These are phyloP conservation scores for Aspergillus arachidicola DNA, from an alignment of 2,329 filamentous ascomycete genomes.

Conservation along the genomic window DNA sequence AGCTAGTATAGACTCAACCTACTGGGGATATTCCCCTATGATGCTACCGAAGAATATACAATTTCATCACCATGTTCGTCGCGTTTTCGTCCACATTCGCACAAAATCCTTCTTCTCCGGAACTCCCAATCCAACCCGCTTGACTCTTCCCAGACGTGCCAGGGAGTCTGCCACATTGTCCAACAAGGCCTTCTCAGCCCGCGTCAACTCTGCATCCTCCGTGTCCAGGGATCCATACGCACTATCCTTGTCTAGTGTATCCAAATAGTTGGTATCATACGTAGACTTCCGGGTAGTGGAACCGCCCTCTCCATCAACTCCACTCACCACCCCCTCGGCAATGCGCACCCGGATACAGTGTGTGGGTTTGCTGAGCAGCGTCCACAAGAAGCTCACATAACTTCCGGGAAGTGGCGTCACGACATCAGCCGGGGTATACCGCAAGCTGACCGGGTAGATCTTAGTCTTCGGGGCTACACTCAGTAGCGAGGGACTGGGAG, in stretches of 20 bases:
- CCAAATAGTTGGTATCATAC: constrained; percentile 51
- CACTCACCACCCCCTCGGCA: constrained; percentile 65
- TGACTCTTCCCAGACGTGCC: constrained; percentile 83
- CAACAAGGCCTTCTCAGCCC: constrained; percentile 69
- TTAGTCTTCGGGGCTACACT: constrained; percentile 66
- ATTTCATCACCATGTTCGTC: constrained; percentile 28
- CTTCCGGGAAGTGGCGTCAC: constrained; percentile 83
- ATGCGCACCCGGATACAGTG: constrained; percentile 91
- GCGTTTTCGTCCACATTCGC: constrained; percentile 63
- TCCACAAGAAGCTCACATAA: constrained; percentile 79
- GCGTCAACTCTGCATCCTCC: constrained; percentile 36
- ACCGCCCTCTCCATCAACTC: constrained; percentile 29
- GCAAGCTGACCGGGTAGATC: constrained; percentile 87
- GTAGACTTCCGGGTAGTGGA: constrained; percentile 29
- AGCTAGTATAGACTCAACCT: background rate
- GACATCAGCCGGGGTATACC: constrained; percentile 85
- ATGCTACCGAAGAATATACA: background rate
- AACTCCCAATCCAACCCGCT: constrained; percentile 82
- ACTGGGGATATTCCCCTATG: background rate
- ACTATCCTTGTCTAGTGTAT: constrained; percentile 46
- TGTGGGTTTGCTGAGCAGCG: constrained; percentile 77
- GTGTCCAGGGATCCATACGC: constrained; percentile 10
- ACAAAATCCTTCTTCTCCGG: constrained; percentile 83
- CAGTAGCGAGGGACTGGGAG: constrained; percentile 76
- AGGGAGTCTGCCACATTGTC: constrained; percentile 82